Conservation (phyloP, 345 rosid genomes). For the Aquilaria yunnanensis region DNA sequence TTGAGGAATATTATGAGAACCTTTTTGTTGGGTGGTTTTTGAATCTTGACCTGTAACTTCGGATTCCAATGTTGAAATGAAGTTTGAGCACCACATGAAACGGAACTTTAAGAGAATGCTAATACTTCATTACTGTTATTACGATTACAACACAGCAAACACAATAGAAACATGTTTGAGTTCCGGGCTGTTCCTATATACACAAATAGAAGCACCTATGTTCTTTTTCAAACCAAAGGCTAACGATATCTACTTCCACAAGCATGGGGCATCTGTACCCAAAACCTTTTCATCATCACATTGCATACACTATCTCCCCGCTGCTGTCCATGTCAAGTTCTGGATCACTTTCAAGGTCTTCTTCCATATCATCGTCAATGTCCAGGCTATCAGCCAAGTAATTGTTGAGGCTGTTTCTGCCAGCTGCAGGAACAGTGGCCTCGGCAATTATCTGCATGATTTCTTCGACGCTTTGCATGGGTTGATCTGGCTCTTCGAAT, state of each 20-base stretch:
- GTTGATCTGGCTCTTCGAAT: constrained; percentile 85
- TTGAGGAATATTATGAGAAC: too few relatives aligned
- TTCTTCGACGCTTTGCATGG: constrained; percentile 70
- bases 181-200: constrained; percentile 1
- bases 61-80: too few relatives aligned
- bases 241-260: background rate
- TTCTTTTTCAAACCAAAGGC: background rate
- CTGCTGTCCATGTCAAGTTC: constrained; percentile 96
- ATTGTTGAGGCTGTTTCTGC: constrained; percentile 54
- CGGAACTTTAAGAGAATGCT: background rate
- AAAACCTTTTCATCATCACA: constrained; percentile 29
- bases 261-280: background rate
- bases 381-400: constrained; percentile 79
- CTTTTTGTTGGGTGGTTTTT: too few relatives aligned
- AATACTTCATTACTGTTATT: constrained; percentile 5
- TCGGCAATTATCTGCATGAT: constrained; percentile 96
- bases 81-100: too few relatives aligned
- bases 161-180: constrained; percentile 9
- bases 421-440: constrained; percentile 87
- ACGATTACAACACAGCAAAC: background rate
- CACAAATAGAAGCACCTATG: constrained; percentile 9
- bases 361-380: constrained; percentile 94
- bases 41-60: too few relatives aligned
- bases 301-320: constrained; percentile 90
- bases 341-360: constrained; percentile 81